These are phyloP conservation scores for Gossypium longicalyx DNA, from an alignment of 345 rosid species.

Conservation along the genomic window DNA sequence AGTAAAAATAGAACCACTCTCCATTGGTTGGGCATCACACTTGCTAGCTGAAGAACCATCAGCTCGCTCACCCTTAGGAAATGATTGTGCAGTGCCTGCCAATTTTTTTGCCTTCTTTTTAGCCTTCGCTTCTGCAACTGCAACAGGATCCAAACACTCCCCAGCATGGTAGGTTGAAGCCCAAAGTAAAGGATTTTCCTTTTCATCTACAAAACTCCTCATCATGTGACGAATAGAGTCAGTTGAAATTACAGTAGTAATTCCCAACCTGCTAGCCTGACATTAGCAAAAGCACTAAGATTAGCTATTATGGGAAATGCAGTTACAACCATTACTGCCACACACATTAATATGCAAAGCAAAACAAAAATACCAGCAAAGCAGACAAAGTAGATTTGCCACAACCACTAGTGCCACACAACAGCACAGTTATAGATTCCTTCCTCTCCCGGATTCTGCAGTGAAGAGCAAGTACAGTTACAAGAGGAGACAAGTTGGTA, in stretches of 20 bases:
- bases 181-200: conserved; percentile 87
- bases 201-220: conserved; percentile 94
- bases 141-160: conserved; percentile 79
- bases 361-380: conserved; percentile 61
- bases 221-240: conserved; percentile 98
- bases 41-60: conserved; percentile 40
- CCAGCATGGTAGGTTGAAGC: conserved; percentile 99
- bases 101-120: conserved; percentile 59
- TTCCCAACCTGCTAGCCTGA: conserved; percentile 72
- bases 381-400: conserved; percentile 99
- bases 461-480: conserved; percentile 20
- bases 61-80: conserved; percentile 38
- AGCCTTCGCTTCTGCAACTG: conserved; percentile 90
- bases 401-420: conserved; percentile 99
- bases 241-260: conserved; percentile 89
- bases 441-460: conserved; percentile 97
- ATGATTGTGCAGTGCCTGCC: conserved; percentile 40
- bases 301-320: not conserved
- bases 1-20: conserved; percentile 30
- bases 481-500: not conserved
- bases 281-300: conserved; percentile 1
- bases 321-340: not conserved
- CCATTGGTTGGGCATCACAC: conserved; percentile 32
- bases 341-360: not conserved
- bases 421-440: conserved; percentile 89